Evolutionary conservation across 169 alveolate species (phyloP).

Genomic region (Cytauxzoon felis): DNA sequence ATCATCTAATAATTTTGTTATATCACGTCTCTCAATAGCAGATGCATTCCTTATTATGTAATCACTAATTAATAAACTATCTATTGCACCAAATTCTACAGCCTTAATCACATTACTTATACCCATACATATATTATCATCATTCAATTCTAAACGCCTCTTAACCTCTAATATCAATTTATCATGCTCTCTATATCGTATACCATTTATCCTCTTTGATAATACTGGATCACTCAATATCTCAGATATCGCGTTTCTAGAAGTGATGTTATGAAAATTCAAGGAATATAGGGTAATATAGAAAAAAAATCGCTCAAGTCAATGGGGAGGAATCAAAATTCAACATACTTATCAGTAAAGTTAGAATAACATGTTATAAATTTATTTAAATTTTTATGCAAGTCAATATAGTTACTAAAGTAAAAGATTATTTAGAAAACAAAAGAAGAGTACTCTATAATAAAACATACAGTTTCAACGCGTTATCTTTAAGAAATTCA

Average conservation of each 20-base stretch:
- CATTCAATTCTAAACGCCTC: slow-evolving; percentile 41
- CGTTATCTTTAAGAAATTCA: slow-evolving; percentile 30
- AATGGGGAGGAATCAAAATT: too few relatives aligned
- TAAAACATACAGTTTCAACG: slow-evolving; percentile 9
- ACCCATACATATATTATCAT: slow-evolving; percentile 44
- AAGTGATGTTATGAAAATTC: neutral
- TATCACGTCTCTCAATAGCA: slow-evolving; percentile 37
- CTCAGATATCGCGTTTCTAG: slow-evolving; percentile 41
- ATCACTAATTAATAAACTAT: slow-evolving; percentile 61
- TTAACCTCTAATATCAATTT: slow-evolving; percentile 24
- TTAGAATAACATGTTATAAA: slow-evolving; percentile 50
- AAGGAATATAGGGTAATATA: too few relatives aligned
- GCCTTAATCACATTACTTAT: slow-evolving; percentile 32
- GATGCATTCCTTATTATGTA: slow-evolving; percentile 49
- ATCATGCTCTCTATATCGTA: slow-evolving; percentile 44
- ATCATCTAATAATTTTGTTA: slow-evolving; percentile 41
- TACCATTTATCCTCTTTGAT: slow-evolving; percentile 14
- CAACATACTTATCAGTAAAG: slow-evolving; percentile 33
- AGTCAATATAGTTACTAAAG: slow-evolving; percentile 14
- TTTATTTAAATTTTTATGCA: slow-evolving; percentile 18
- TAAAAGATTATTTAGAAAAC: too few relatives aligned
- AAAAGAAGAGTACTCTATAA: too few relatives aligned
- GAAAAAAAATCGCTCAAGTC: too few relatives aligned
- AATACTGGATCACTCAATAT: slow-evolving; percentile 30
- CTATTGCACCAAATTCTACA: slow-evolving; percentile 60